phyloP scores from a whole-genome alignment of 441 rosid genomes.

The Adansonia gregorii region DNA sequence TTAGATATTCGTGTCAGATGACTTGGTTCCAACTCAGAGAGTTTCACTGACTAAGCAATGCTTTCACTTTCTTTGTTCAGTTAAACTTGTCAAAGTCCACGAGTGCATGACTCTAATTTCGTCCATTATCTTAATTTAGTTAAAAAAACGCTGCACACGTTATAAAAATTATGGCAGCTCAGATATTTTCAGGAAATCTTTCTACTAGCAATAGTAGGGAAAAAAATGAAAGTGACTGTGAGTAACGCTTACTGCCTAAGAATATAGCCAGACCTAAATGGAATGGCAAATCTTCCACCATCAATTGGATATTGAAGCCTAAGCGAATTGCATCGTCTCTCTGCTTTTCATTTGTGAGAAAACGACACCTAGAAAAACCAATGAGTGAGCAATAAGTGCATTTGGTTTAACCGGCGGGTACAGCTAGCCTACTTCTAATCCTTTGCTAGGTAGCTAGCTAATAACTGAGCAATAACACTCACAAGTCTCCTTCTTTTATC shows the following conservation, averaged over 20 bases:
- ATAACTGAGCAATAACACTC: not conserved
- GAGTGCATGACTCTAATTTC: not conserved
- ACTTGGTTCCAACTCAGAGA: not conserved
- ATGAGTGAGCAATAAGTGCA: slow-evolving; percentile 16
- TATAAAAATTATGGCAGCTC: not conserved
- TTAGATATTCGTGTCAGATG: not conserved
- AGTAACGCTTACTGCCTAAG: not conserved
- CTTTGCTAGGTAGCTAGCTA: not conserved
- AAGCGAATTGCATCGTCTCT: not conserved
- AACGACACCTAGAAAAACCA: not conserved
- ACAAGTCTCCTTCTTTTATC: not conserved
- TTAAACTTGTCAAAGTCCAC: not conserved
- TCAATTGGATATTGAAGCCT: not conserved
- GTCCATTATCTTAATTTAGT: not conserved
- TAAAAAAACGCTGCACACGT: not conserved
- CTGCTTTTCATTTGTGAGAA: slow-evolving; percentile 18
- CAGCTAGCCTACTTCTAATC: not conserved
- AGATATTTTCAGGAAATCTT: not conserved
- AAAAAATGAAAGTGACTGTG: not conserved
- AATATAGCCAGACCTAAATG: not conserved
- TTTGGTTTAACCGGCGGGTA: not conserved
- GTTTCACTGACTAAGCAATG: not conserved
- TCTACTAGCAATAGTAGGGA: not conserved
- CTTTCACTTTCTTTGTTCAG: not conserved
- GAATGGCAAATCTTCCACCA: not conserved